phyloP scores from a whole-genome alignment of 202 grass and related monocot genomes.

The Schoenoplectus tabernaemontani region DNA sequence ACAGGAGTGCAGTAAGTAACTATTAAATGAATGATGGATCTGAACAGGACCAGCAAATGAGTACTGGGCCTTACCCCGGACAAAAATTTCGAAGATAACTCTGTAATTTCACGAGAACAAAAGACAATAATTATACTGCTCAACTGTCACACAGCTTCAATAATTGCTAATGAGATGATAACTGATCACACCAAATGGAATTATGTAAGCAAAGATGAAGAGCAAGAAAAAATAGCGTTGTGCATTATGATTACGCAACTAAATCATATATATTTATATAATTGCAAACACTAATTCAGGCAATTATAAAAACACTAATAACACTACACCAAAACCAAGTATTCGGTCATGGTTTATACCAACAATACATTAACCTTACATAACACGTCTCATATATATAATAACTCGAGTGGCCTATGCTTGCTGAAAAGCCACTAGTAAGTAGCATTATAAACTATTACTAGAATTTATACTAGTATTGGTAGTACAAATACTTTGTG shows the following conservation, averaged over 20 bases:
- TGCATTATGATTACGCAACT: not conserved
- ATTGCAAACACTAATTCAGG: not conserved
- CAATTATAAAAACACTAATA: not conserved
- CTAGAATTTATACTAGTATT: not conserved
- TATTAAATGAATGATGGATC: not conserved
- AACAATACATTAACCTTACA: not conserved
- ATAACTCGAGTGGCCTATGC: not conserved
- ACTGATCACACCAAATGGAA: not conserved
- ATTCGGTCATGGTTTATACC: not conserved
- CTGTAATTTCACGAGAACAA: not conserved
- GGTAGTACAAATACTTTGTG: not conserved
- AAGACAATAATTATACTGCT: not conserved
- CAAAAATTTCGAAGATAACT: not conserved
- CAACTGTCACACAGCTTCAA: not conserved
- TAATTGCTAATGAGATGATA: not conserved
- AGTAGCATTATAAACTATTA: conserved; percentile 16
- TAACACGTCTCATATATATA: conserved; percentile 1
- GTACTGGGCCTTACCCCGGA: not conserved
- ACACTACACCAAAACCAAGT: not conserved
- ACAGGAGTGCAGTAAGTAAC: not conserved
- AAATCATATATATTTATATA: not conserved
- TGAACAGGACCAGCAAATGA: not conserved
- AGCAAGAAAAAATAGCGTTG: not conserved
- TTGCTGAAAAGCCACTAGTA: not conserved
- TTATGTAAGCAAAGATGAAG: not conserved